Percentiles rank a stretch among this genome's conserved stretches.
These are phyloP conservation scores for Endotrypanum monterogeii DNA, from an alignment of 208 protist genomes.

Conservation along the genomic window DNA sequence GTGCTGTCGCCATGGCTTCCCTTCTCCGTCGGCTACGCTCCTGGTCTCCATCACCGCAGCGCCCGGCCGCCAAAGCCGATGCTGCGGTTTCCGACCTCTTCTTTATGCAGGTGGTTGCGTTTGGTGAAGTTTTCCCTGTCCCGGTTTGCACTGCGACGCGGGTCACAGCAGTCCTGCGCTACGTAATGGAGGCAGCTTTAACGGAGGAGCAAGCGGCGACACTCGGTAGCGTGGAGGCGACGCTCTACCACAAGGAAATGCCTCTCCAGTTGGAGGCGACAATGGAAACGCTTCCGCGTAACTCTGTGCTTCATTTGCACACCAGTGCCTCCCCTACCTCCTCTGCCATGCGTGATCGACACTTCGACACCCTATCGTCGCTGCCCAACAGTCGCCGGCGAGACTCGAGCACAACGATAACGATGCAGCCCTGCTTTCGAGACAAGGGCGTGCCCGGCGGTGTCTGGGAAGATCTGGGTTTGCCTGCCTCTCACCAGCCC, in stretches of 20 bases:
- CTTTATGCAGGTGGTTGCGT: constrained; percentile 22
- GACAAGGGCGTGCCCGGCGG: constrained; percentile 2
- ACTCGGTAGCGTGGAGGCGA: constrained; percentile 36
- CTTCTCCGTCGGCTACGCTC: constrained; percentile 13
- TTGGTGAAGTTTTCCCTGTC: constrained; percentile 30
- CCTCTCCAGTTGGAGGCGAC: constrained; percentile 36
- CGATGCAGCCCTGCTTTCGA: constrained; percentile 31
- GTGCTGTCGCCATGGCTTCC: constrained; percentile 3
- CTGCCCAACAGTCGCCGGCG: constrained; percentile 24
- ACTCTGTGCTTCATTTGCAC: constrained; percentile 57
- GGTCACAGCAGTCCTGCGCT: constrained; percentile 40
- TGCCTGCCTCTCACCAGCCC: constrained; percentile 3
- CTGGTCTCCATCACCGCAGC: constrained; percentile 5
- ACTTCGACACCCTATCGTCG: constrained; percentile 15
- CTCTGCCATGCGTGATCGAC: constrained; percentile 21
- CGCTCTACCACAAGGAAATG: constrained; percentile 47
- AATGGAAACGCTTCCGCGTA: constrained; percentile 37
- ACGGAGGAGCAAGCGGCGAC: constrained; percentile 23
- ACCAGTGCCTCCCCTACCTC: constrained; percentile 31
- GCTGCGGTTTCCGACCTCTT: constrained; percentile 5
- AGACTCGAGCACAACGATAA: constrained; percentile 13
- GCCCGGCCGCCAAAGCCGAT: neutral
- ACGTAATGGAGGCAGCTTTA: constrained; percentile 48
- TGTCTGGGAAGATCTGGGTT: constrained; percentile 3
- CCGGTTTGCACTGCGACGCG: constrained; percentile 44